Conservation (phyloP, 169 alveolate genomes). For the Plasmodium fragile region DNA sequence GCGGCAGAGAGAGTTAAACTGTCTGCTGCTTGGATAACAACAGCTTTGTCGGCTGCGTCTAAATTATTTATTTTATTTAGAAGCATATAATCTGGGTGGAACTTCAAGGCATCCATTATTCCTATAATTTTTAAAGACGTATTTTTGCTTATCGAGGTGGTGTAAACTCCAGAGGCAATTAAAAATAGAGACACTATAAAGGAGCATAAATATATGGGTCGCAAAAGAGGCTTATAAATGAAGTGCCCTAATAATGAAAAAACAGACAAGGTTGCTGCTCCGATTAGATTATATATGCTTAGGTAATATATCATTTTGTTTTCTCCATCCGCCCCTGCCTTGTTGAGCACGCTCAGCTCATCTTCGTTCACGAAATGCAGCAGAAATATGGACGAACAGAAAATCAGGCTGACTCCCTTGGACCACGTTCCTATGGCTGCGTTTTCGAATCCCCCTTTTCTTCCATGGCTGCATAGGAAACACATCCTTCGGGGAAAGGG, state of each 20-base stretch:
- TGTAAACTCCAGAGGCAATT: constrained; percentile 75
- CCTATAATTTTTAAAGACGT: constrained; percentile 73
- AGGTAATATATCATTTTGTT: constrained; percentile 66
- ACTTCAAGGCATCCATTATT: constrained; percentile 75
- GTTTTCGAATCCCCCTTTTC: constrained; percentile 76
- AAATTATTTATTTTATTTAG: constrained; percentile 51
- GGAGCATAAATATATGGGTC: constrained; percentile 72
- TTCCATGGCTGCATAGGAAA: constrained; percentile 55
- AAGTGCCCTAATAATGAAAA: constrained; percentile 73
- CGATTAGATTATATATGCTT: constrained; percentile 64
- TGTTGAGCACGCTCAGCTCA: constrained; percentile 18
- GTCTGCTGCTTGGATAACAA: not conserved
- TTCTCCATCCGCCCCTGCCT: constrained; percentile 15
- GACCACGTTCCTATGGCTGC: constrained; percentile 77
- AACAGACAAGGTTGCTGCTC: constrained; percentile 35
- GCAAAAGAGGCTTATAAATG: constrained; percentile 43
- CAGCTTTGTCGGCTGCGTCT: not conserved
- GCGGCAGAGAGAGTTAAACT: not conserved
- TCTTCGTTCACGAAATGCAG: constrained; percentile 64
- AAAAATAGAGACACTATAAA: constrained; percentile 74
- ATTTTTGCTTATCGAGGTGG: constrained; percentile 68
- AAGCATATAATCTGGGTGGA: constrained; percentile 75
- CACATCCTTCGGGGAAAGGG: constrained; percentile 25
- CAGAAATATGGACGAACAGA: constrained; percentile 70
- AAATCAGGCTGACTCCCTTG: constrained; percentile 62